A percentile compares a stretch with the other conserved stretches of the same genome.
These are phyloP conservation scores for Daldinia eschscholtzii DNA, from an alignment of 2,329 filamentous ascomycete genomes.

Conservation along the genomic window DNA sequence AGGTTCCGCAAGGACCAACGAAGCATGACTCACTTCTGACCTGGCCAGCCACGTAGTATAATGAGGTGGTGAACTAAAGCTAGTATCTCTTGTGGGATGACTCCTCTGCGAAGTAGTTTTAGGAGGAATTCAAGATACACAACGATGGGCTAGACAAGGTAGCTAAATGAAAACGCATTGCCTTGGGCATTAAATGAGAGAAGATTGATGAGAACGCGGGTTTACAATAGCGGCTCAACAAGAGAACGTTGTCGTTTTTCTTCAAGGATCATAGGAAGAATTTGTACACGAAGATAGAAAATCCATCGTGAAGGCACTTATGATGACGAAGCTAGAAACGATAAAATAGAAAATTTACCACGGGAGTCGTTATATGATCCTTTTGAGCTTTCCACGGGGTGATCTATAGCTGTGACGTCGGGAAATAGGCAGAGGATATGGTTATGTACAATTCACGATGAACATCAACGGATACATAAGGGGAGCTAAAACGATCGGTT, in stretches of 20 bases:
- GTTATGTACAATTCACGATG: too few relatives aligned
- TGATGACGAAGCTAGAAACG: not conserved
- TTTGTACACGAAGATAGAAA: not conserved
- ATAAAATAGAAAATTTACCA: not conserved
- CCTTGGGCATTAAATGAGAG: not conserved
- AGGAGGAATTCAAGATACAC: not conserved
- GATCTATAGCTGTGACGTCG: not conserved
- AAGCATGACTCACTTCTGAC: slow-evolving; percentile 7
- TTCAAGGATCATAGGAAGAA: not conserved
- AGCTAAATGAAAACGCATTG: not conserved
- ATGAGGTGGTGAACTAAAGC: not conserved
- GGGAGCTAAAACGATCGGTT: too few relatives aligned
- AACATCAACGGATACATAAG: too few relatives aligned
- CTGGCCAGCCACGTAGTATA: slow-evolving; percentile 1
- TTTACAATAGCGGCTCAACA: not conserved
- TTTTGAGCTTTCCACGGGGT: too few relatives aligned
- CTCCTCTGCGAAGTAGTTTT: not conserved
- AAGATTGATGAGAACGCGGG: not conserved
- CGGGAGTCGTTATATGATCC: not conserved
- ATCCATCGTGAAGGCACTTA: not conserved
- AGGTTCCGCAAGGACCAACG: not conserved
- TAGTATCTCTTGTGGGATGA: not conserved
- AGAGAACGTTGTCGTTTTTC: too few relatives aligned
- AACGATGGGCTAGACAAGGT: not conserved
- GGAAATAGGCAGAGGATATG: not conserved